phyloP scores from a whole-genome alignment of 495 filamentous ascomycete genomes.

The Baudoinia panamericana region DNA sequence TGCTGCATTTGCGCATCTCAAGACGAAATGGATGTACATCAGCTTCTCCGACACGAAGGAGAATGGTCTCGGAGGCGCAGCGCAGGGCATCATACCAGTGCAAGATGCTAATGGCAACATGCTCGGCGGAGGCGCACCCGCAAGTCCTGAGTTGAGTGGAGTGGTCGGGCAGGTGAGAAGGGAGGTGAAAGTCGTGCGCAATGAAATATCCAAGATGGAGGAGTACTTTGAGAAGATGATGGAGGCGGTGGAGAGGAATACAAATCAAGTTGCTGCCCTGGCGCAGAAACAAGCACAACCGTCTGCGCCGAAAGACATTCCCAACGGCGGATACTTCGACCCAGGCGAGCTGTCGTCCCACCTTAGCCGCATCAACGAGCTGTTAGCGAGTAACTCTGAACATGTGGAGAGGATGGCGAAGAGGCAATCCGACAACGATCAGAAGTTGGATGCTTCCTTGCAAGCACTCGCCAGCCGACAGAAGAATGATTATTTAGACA shows the following conservation, averaged over 20 bases:
- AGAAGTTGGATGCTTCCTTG: constrained; percentile 4
- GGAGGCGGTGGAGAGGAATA: constrained; percentile 16
- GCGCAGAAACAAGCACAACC: constrained; percentile 1
- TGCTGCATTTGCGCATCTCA: constrained; percentile 11
- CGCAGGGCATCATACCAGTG: constrained; percentile 15
- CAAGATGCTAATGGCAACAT: constrained; percentile 16
- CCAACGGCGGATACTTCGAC: constrained; percentile 3
- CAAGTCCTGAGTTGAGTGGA: constrained; percentile 1
- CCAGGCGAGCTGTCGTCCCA: constrained; percentile 1
- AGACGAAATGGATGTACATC: constrained; percentile 21
- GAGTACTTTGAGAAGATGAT: constrained; percentile 18
- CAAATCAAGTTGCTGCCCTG: constrained; percentile 11
- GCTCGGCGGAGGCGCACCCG: constrained; percentile 6
- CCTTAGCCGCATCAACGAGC: constrained; percentile 11
- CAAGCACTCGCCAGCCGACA: constrained; percentile 1
- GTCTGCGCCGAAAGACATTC: neutral
- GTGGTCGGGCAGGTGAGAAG: constrained; percentile 1
- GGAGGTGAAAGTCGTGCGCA: constrained; percentile 5
- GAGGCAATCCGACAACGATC: constrained; percentile 12
- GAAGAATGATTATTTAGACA: constrained; percentile 8
- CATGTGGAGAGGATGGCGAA: constrained; percentile 8
- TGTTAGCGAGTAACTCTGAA: constrained; percentile 10
- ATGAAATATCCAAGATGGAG: constrained; percentile 13
- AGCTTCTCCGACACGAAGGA: constrained; percentile 8
- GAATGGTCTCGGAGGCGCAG: constrained; percentile 11